Evolutionary conservation across 73 alveolate genomes (phyloP), one percentile per base, ranked within the genome.

Genomic region (Urostyla sp.): DNA sequence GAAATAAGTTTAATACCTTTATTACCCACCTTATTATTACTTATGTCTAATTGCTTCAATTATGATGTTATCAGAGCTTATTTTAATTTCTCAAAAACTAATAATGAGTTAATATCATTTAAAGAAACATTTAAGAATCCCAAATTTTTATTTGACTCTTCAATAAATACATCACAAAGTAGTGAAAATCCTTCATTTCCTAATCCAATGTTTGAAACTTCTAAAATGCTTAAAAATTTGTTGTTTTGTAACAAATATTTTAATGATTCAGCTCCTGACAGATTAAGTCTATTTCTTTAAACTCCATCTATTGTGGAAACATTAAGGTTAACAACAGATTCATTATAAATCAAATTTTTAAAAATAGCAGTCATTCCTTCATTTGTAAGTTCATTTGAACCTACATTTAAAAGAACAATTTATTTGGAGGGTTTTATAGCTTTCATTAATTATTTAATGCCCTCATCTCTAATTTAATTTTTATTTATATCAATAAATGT

Each of bases 181-280:
- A 30, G 16, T 23, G 28, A 58, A 20, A 78, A 13, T 0, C 95
- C 95, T 26, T 83, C 85, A 46, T 84, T 67, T 16, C 92, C 92
- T 13, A 88, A 30, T 0, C 87, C 76, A 49, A 72, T 88, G 20
- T 79, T 55, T 1, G 89, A 61, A 0, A 88, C n/a, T 66, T 88
- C 83, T 18, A 88, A 38, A 18, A 56, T 48, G 23, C 50, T 34
- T n/a, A 88, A 38, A 15, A 63, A 44, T 36, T 73, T 58, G 51
- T 88, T 88, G 18, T 21, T 18, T 8, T 13, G n/a, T 21, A 88
- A 53, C 63, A 83, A 46, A 0, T 66, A 13, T 34, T 57, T 51
- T 31, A 88, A 48, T 24, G 73, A 74, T 37, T 49, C 52, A 49
- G 76, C 54, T 0, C 92, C 92, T 26, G 61, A 37, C 16, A 20